Percentiles rank a stretch among this genome's conserved stretches.
Conservation (phyloP, 164 flowering plant genomes). For the Santalum album region DNA sequence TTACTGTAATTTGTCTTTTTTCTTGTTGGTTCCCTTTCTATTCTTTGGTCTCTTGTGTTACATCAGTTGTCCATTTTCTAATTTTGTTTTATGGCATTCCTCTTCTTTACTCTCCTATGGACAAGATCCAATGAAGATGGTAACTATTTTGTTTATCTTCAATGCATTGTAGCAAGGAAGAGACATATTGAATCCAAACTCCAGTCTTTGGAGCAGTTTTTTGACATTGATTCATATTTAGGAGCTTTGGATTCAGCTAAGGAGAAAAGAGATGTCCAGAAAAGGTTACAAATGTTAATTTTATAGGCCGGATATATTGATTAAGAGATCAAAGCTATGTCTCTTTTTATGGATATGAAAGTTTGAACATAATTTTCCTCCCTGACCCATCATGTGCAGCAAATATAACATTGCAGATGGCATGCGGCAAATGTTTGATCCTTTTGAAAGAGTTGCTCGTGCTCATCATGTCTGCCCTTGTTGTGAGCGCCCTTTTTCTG, state of each 20-base stretch:
- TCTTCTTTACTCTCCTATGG: no score
- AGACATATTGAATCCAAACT: constrained; percentile 64
- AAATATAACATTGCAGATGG: constrained; percentile 81
- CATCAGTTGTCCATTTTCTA: no score
- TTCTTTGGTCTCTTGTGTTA: no score
- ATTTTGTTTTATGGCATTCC: no score
- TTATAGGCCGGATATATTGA: not conserved
- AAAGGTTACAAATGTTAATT: constrained; percentile 42
- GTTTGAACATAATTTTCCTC: constrained; percentile 1
- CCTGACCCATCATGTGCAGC: constrained; percentile 35
- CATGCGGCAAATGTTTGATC: constrained; percentile 90
- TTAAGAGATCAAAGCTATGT: not conserved
- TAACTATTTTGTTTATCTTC: no score
- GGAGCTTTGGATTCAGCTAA: constrained; percentile 48
- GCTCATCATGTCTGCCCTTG: constrained; percentile 91
- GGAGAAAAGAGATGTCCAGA: constrained; percentile 71
- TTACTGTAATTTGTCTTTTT: no score
- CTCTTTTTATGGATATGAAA: not conserved
- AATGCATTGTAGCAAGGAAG: constrained; percentile 85
- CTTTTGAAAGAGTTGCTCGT: constrained; percentile 90
- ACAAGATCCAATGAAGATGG: no score
- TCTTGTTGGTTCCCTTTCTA: no score
- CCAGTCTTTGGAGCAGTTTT: constrained; percentile 46
- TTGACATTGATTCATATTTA: constrained; percentile 50
- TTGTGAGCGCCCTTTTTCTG: constrained; percentile 89